Evolutionary conservation across 805 yeast genomes (phyloP), one percentile per base, ranked within the genome.

Genomic region (Candida takata): DNA sequence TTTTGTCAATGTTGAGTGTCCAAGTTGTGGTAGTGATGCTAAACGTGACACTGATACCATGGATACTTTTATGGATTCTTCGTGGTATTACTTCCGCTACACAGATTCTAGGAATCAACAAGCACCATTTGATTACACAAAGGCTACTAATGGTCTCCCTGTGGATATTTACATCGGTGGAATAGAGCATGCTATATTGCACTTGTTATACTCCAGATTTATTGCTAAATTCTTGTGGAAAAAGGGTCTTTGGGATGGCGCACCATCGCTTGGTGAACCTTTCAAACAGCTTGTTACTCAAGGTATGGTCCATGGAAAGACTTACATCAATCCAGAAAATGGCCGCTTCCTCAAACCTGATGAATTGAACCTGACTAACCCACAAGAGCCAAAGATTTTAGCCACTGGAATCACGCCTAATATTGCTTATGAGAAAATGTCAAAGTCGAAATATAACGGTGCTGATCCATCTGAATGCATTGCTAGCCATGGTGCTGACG

Each of bases 51-150:
- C 97, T 0, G 98, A 92, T 52, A 92, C 98, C 0, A 90, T 92
- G 98, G 98, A 92, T 54, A 92, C 98, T 0, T 92, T 92, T 53
- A 90, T 92, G 77, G 98, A 92, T 60, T 84, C 95, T 13, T 87
- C 97, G 4, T 92, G 98, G 98, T 92, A 92, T 58, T 84, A 73
- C 57, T 79, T 92, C 63, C 71, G 98, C 40, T 88, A 75, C 49
- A 60, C 79, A 3, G 97, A 92, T 55, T 65, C 95, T 0, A 61
- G 75, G 23, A 90, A 92, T 55, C 42, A 49, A 0, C 32, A 48
- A 0, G 44, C 53, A 27, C 83, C 85, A 2, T 86, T 90, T 50
- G 61, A 51, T 20, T 59, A 55, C 39, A 67, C 67, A 9, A 57
- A 55, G 16, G 84, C 80, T 0, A 57, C 72, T 8, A 52, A 61